Evolutionary conservation across 768 basidiomycete species (phyloP).

Genomic region (Polyporus arcularius): DNA sequence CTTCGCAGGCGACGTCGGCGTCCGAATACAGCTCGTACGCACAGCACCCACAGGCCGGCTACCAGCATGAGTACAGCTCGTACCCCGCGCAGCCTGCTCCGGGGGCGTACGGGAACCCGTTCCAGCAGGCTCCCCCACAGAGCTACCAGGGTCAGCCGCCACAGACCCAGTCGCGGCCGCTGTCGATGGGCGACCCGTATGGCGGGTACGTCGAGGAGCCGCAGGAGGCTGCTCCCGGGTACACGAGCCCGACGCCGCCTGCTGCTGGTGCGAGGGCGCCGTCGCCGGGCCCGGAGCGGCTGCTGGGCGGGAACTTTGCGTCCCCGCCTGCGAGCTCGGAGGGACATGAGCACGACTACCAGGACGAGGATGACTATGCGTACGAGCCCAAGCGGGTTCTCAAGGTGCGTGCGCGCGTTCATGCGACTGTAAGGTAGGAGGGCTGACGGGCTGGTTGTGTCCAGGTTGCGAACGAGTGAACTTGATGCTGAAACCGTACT

Average conservation of each 20-base stretch:
- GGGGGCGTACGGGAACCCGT: neutral
- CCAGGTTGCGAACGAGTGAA: constrained; percentile 19
- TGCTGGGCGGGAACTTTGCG: constrained; percentile 19
- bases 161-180: constrained; percentile 16
- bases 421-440: neutral
- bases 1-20: constrained; percentile 3
- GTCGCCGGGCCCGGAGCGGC: constrained; percentile 6
- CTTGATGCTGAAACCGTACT: neutral
- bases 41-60: constrained; percentile 2
- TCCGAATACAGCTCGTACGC: constrained; percentile 13
- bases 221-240: neutral
- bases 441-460: neutral
- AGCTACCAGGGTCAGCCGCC: constrained; percentile 2
- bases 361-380: constrained; percentile 37
- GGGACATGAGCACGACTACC: constrained; percentile 22
- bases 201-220: constrained; percentile 24
- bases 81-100: constrained; percentile 1
- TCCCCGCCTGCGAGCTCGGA: constrained; percentile 22
- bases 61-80: constrained; percentile 11
- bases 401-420: constrained; percentile 23
- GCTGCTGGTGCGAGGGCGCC: neutral
- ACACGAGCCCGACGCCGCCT: constrained; percentile 8
- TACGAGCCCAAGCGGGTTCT: constrained; percentile 32
- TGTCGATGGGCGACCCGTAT: constrained; percentile 25
- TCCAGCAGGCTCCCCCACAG: constrained; percentile 6